Base-by-base conservation (phyloP, 108 stramenopile genomes). In the Skeletonema costatum region DNA sequence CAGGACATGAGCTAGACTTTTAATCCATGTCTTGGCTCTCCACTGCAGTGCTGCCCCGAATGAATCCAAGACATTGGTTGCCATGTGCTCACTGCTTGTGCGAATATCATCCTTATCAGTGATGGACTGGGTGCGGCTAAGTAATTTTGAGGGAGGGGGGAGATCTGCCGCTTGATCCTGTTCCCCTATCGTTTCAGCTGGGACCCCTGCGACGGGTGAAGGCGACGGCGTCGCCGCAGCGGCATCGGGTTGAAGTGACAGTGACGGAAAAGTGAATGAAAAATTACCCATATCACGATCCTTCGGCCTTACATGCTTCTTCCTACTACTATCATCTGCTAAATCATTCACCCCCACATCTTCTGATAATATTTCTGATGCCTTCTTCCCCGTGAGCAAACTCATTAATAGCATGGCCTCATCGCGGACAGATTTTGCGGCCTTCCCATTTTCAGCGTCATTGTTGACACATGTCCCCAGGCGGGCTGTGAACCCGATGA, bases 391-490 rank as follows among this genome's bases (percentile, higher is more conserved):
- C 70, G 70, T 81, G 67, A 87, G 81, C 42, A 94, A 64, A 67
- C 90, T 94, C 93, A 94, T 94, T 12, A 94, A 81, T 10, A 94
- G 85, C 80, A 85, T 82, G 44, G 93, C 93, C 53, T 94, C 90
- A 7, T 87, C 73, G 19, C 89, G 87, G 32, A 90, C 87, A 5
- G 81, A 74, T 46, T 61, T 78, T 32, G 59, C 73, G 51, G 87
- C 84, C 21, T 72, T 76, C 61, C 83, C 86, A 58, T 84, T 82
- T 19, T 48, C 63, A 44, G 76, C 53, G 73, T 84, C 80, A 79
- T 78, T 84, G 60, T 64, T 76, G 50, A 87, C 75, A 29, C 68
- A 76, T 5, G 90, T 70, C 12, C 86, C 86, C 29, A 93, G 66
- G 17, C 77, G 66, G 21, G 88, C 66, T 12, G 90, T 87, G 68